Evolutionary conservation across 2,329 filamentous ascomycete species (phyloP).

Genomic region (Venturia nashicola): DNA sequence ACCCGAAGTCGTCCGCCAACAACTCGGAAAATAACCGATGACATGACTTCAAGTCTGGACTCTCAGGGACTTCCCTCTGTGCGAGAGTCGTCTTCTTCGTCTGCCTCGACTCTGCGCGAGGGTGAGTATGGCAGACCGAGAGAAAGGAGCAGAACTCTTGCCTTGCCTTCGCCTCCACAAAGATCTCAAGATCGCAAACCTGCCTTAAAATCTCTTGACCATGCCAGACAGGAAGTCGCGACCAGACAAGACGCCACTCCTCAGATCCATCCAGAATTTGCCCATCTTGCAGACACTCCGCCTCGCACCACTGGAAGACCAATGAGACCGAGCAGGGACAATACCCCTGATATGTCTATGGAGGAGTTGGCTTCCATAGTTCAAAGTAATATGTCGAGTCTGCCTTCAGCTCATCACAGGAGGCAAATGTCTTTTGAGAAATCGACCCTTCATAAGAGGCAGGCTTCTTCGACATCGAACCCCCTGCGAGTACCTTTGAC

Average conservation of each 20-base stretch:
- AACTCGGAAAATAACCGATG: constrained; percentile 43
- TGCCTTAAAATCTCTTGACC: constrained; percentile 25
- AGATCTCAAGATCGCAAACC: constrained; percentile 52
- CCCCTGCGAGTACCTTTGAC: not conserved
- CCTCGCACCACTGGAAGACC: constrained; percentile 33
- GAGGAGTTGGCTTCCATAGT: constrained; percentile 38
- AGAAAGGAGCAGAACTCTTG: constrained; percentile 16
- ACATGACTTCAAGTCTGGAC: constrained; percentile 37
- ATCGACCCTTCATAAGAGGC: constrained; percentile 36
- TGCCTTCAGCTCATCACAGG: constrained; percentile 36
- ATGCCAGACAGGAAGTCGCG: not conserved
- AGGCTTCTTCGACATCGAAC: constrained; percentile 33
- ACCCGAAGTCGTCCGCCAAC: constrained; percentile 46
- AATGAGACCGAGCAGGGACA: constrained; percentile 33
- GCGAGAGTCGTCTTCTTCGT: constrained; percentile 63
- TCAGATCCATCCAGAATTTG: constrained; percentile 23
- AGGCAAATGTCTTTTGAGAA: constrained; percentile 37
- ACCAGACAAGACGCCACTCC: not conserved
- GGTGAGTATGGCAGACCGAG: constrained; percentile 34
- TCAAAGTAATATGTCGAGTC: constrained; percentile 40
- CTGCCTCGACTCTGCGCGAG: constrained; percentile 53
- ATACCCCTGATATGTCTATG: constrained; percentile 30
- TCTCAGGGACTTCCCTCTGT: constrained; percentile 51
- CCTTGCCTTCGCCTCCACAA: constrained; percentile 31
- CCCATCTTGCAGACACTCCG: constrained; percentile 50